Percentiles rank a stretch among this genome's conserved stretches.
These are phyloP conservation scores for Aspergillus homomorphus DNA, from an alignment of 495 filamentous ascomycete genomes.

Conservation along the genomic window DNA sequence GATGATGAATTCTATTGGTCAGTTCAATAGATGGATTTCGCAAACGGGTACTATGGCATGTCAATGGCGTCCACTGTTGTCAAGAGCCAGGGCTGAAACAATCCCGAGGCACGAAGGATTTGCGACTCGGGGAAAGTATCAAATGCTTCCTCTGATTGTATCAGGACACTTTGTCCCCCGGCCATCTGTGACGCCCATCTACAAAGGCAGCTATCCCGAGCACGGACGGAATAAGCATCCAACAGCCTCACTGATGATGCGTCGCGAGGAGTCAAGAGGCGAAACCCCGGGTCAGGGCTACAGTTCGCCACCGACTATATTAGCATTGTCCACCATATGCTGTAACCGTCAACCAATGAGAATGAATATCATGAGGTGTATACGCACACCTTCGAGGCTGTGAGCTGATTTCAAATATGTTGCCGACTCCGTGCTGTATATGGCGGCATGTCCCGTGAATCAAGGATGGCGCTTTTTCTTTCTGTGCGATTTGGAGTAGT, in stretches of 20 bases:
- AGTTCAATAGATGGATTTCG: background rate
- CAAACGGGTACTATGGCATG: background rate
- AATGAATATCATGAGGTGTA: background rate
- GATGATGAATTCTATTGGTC: background rate
- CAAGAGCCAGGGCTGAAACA: background rate
- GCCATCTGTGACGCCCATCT: background rate
- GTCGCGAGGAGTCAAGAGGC: background rate
- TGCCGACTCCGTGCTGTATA: background rate
- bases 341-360: background rate
- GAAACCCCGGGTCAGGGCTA: background rate
- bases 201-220: background rate
- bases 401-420: background rate
- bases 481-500: no score
- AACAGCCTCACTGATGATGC: slow-evolving; percentile 5
- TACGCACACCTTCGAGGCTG: background rate
- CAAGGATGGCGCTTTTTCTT: background rate
- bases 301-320: background rate
- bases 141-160: background rate
- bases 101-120: background rate
- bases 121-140: background rate
- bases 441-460: background rate
- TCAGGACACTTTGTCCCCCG: background rate
- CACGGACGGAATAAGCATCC: background rate
- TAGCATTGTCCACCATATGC: background rate
- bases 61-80: background rate